Evolutionary conservation across 1,139 yeast genomes (phyloP), one percentile per base, ranked within the genome.

Genomic region (Eremothecium coryli): DNA sequence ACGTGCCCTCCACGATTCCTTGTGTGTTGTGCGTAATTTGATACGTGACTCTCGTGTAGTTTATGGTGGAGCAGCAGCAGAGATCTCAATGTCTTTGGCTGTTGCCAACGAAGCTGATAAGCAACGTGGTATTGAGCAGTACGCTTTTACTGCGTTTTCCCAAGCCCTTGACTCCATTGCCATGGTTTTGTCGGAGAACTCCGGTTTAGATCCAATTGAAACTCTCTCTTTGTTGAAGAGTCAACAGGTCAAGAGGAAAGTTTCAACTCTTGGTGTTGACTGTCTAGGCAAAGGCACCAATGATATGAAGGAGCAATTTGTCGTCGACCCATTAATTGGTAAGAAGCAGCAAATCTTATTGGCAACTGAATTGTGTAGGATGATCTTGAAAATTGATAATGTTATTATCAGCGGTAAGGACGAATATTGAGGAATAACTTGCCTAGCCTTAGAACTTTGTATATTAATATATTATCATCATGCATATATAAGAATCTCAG

Each of bases 51-150:
- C 77, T 57, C 73, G 96, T 61, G 85, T 93, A 32, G 97, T 93
- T 11, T 93, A 93, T 55, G 98, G 98, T 44, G 98, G 98, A 48
- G 99, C 98, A 49, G 95, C 98, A 14, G 93, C 97, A 17, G 99
- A 93, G 64, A 76, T 90, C 37, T 70, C 96, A 2, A 82, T 95
- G 65, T 86, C 97, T 11, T 64, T 90, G 46, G 93, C 94, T 8
- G 95, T 93, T 13, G 71, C 88, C 37, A 85, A 80, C 35, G 95
- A 82, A 44, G 97, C 97, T 25, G 96, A 88, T 59, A 76, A 74
- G 54, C 93, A 84, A 61, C 78, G 76, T 52, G 97, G 97, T 40
- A 88, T 90, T 47, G 97, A 88, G 55, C 99, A 90, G 65, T 90
- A 90, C 59, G 97, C 97, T 1, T 86, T 90, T 74, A 76, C 96